Evolutionary conservation across 495 filamentous ascomycete genomes (phyloP), one percentile per base, ranked within the genome.

Genomic region (Lasiosphaeria hispida): DNA sequence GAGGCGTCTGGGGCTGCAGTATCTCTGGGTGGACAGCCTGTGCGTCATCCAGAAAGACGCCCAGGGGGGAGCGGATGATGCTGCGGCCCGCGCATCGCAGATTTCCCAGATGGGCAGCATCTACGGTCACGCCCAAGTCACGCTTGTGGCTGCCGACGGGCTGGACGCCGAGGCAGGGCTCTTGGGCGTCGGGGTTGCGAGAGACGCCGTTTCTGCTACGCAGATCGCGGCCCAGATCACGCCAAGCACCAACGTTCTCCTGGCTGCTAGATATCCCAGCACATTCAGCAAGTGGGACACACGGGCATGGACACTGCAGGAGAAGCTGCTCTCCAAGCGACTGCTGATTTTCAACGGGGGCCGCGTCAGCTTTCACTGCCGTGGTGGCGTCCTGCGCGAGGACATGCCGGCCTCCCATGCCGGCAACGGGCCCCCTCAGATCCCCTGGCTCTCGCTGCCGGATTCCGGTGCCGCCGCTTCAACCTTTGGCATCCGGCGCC

Each of bases 11-110:
- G 62, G 63, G 6, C 10, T 62, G 7, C 55, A 40, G 1, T 75
- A 69, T 47, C 55, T 75, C 11, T 75, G 72, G 72, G 63, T 69
- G 7, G 72, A 72, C 45, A 43, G 50, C 1, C 59, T 74, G 15
- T 69, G 69, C 47, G 71, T 71, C 30, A 49, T 72, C 3, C 69
- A 72, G 57, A 63, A 71, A n/a, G 15, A 17, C 23, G 15, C 15
- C 4, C 30, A 19, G 2, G 45, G 15, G 2, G 15, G 15, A 3
- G 23, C 18, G 6, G 45, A 48, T 40, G 53, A 64, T 37, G 50
- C 59, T 2, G 53, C 56, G 36, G 61, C 64, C 14, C 69, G 66
- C 34, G 47, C 48, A 23, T 33, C 36, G 6, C 62, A 70, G 33
- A 66, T 69, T 10, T 50, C 42, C 14, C 51, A 61, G 40, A 72